Conservation (phyloP, 2,329 filamentous ascomycete genomes). For the Pestalotiopsis sp. region DNA sequence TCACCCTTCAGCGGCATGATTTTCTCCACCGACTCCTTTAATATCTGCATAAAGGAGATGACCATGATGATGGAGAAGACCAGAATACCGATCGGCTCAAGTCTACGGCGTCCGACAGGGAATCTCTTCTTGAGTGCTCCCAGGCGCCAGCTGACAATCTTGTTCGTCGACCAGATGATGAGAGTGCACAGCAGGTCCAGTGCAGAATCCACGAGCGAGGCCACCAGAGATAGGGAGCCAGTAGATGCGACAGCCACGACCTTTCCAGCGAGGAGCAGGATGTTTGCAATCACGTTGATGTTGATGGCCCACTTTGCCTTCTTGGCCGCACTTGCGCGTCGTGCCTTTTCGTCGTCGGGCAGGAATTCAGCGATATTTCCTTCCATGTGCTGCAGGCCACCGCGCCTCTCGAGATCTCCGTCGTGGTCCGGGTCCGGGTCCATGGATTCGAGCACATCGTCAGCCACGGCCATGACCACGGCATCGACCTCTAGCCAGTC, state of each 20-base stretch:
- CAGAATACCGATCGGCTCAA: conserved; percentile 64
- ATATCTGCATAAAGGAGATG: conserved; percentile 62
- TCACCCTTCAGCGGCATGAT: conserved; percentile 48
- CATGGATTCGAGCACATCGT: conserved; percentile 63
- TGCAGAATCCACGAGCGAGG: conserved; percentile 63
- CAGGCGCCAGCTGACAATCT: conserved; percentile 59
- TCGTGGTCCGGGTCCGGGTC: conserved; percentile 60
- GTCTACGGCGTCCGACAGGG: conserved; percentile 57
- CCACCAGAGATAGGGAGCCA: conserved; percentile 62
- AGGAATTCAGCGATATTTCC: conserved; percentile 58
- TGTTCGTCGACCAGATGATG: conserved; percentile 64
- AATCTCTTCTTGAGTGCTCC: conserved; percentile 53
- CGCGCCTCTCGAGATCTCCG: conserved; percentile 54
- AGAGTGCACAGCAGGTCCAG: conserved; percentile 62
- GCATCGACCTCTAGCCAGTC: conserved; percentile 63
- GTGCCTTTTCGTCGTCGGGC: conserved; percentile 55
- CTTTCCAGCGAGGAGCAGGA: conserved; percentile 58
- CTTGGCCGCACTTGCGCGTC: conserved; percentile 45
- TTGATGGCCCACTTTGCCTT: conserved; percentile 54
- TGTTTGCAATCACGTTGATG: conserved; percentile 63
- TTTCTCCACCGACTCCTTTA: conserved; percentile 62
- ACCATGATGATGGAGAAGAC: conserved; percentile 68
- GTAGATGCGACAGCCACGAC: conserved; percentile 56
- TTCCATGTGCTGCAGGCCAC: conserved; percentile 48
- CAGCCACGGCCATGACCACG: conserved; percentile 56